phyloP scores from a whole-genome alignment of 305 asterid genomes.

The Fraxinus latifolia region DNA sequence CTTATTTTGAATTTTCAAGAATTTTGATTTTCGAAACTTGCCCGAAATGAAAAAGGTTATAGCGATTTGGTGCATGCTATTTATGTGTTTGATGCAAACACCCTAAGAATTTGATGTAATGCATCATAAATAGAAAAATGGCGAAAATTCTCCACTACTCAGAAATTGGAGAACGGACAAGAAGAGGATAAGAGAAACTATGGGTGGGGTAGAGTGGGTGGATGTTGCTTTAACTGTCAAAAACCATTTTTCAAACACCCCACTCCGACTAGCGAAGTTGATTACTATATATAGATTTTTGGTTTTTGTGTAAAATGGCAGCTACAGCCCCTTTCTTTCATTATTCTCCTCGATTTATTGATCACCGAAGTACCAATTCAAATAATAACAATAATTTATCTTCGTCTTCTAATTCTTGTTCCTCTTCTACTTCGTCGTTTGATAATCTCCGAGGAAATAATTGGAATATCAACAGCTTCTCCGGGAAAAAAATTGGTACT shows the following conservation, averaged over 20 bases:
- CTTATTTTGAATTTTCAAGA: neutral
- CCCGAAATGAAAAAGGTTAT: neutral
- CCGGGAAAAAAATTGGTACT: conserved; percentile 28
- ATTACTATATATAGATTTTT: neutral
- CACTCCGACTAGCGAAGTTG: neutral
- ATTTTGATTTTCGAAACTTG: neutral
- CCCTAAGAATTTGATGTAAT: neutral
- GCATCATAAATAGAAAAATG: neutral
- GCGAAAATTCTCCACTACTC: neutral
- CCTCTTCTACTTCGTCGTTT: conserved; percentile 31
- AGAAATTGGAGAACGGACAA: neutral
- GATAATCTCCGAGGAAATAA: conserved; percentile 26
- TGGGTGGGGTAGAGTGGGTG: neutral
- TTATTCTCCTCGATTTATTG: neutral
- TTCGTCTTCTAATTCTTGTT: conserved; percentile 38
- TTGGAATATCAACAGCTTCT: conserved; percentile 36
- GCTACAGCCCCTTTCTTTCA: neutral
- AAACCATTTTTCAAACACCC: neutral
- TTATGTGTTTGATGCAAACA: neutral
- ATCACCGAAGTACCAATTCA: neutral
- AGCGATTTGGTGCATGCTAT: neutral
- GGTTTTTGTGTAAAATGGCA: neutral
- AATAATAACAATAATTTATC: conserved; percentile 18
- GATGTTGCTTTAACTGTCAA: neutral
- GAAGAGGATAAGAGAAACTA: neutral